phyloP scores from a whole-genome alignment of 352 stramenopile species.

The Pythium chondricola region DNA sequence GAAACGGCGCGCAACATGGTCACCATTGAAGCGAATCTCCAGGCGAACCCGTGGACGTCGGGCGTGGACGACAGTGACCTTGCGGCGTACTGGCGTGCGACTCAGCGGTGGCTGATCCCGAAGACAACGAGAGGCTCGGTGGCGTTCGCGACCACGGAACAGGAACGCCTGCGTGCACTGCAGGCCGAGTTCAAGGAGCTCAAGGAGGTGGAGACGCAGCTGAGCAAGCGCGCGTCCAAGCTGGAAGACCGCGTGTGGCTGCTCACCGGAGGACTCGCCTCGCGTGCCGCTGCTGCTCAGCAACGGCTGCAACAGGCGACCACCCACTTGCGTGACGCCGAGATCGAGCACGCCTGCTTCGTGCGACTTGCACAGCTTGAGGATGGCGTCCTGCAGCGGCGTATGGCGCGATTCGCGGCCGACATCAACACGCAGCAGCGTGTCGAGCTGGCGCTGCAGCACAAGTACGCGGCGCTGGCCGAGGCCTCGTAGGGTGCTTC shows the following conservation, averaged over 20 bases:
- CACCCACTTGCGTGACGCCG: constrained; percentile 40
- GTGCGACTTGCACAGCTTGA: constrained; percentile 52
- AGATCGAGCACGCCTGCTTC: constrained; percentile 69
- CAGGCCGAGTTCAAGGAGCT: constrained; percentile 58
- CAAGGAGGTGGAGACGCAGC: constrained; percentile 48
- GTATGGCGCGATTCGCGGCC: constrained; percentile 57
- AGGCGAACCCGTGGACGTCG: constrained; percentile 34
- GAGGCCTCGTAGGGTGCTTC: constrained; percentile 24
- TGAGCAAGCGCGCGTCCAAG: constrained; percentile 68
- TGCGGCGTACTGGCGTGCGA: constrained; percentile 27
- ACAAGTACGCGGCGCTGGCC: constrained; percentile 53
- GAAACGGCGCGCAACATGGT: constrained; percentile 68
- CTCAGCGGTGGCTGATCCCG: constrained; percentile 33
- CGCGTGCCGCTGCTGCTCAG: constrained; percentile 35
- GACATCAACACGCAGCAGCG: constrained; percentile 75
- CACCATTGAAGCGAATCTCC: constrained; percentile 67
- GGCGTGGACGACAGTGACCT: constrained; percentile 11
- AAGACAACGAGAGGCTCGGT: constrained; percentile 9
- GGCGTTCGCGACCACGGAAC: constrained; percentile 28
- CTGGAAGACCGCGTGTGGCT: constrained; percentile 59
- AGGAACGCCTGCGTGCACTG: constrained; percentile 47
- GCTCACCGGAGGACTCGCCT: constrained; percentile 55
- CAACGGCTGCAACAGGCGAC: constrained; percentile 29
- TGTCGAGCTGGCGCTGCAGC: constrained; percentile 73
- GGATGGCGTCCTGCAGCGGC: constrained; percentile 40